Evolutionary conservation across 257 asterid species (phyloP), one percentile per base, ranked within the genome.

Genomic region (Jacaranda mimosifolia): DNA sequence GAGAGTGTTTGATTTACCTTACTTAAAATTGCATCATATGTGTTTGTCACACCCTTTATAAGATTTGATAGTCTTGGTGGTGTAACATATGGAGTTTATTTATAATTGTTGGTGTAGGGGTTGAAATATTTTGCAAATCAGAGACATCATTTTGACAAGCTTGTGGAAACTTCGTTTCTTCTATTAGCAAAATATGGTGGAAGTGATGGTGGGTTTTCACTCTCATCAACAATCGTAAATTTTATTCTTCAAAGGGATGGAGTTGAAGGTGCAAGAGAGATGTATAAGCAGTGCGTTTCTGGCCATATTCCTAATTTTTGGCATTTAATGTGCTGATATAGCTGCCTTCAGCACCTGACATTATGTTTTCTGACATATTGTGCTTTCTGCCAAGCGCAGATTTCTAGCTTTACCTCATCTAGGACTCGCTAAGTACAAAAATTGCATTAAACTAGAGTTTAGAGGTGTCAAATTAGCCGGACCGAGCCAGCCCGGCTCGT

Each of bases 381-480:
- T 49, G 53, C 35, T 57, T 68, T 39, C 7, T 51, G 59, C 49
- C 19, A 42, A 40, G 51, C 73, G 84, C 96, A 96, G 99, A 82
- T 93, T 85, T 82, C 89, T 96, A 46, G 86, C 87, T 59, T 86
- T 91, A 85, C 99, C 99, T 15, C 97, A 82, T 81, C 97, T 97
- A 1, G 98, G 99, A 52, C 92, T 91, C 68, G 78, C 86, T 38
- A 15, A 89, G 55, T 88, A 88, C 80, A 80, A 76, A 77, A 82
- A 81, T 73, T 93, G 94, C 85, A 91, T 96, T 63, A 91, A 87
- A 80, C 89, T 91, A 75, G 99, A 96, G 85, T 56, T 69, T n/a
- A n/a, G n/a, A n/a, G n/a, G n/a, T n/a, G n/a, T n/a, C n/a, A n/a
- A n/a, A n/a, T n/a, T n/a, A n/a, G n/a, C n/a, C n/a, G n/a, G n/a